Conservation (phyloP, 2,329 filamentous ascomycete species). For the Anisogramma anomala region DNA sequence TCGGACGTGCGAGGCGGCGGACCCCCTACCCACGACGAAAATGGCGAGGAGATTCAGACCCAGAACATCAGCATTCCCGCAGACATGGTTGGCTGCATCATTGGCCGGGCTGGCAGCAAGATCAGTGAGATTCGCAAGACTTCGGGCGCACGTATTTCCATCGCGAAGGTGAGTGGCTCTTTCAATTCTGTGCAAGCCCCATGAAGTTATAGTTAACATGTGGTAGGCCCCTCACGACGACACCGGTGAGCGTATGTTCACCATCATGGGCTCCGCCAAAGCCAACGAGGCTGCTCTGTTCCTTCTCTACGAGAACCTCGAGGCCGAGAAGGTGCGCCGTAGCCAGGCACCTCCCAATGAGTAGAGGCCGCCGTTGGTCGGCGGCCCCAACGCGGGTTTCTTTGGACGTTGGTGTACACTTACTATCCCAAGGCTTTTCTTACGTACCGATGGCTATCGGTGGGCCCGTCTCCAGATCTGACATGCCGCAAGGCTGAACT, state of each 20-base stretch:
- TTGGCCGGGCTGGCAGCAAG: slow-evolving; percentile 87
- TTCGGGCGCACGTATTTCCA: slow-evolving; percentile 92
- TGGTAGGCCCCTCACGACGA: slow-evolving; percentile 88
- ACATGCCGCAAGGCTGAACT: slow-evolving; percentile 51
- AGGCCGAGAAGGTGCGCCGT: slow-evolving; percentile 97
- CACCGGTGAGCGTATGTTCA: slow-evolving; percentile 98
- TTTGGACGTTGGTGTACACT: slow-evolving; percentile 12
- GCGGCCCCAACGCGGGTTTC: slow-evolving; percentile 8
- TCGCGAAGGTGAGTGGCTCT: slow-evolving; percentile 61
- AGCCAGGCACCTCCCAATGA: slow-evolving; percentile 58
- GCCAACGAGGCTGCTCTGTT: slow-evolving; percentile 95
- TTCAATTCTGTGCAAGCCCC: background rate
- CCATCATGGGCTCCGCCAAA: slow-evolving; percentile 88
- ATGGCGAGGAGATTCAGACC: slow-evolving; percentile 94
- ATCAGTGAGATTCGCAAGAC: slow-evolving; percentile 98
- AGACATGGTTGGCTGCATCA: slow-evolving; percentile 99
- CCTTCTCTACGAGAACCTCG: slow-evolving; percentile 94
- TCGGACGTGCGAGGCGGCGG: slow-evolving; percentile 70
- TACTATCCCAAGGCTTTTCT: slow-evolving; percentile 19
- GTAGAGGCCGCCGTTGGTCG: slow-evolving; percentile 25
- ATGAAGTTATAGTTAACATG: slow-evolving; percentile 15
- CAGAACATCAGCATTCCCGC: slow-evolving; percentile 99
- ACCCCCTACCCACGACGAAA: slow-evolving; percentile 82
- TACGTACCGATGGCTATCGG: slow-evolving; percentile 37
- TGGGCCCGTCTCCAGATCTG: slow-evolving; percentile 44